Conservation (phyloP, 2,329 filamentous ascomycete species). For the Diaporthe australafricana region DNA sequence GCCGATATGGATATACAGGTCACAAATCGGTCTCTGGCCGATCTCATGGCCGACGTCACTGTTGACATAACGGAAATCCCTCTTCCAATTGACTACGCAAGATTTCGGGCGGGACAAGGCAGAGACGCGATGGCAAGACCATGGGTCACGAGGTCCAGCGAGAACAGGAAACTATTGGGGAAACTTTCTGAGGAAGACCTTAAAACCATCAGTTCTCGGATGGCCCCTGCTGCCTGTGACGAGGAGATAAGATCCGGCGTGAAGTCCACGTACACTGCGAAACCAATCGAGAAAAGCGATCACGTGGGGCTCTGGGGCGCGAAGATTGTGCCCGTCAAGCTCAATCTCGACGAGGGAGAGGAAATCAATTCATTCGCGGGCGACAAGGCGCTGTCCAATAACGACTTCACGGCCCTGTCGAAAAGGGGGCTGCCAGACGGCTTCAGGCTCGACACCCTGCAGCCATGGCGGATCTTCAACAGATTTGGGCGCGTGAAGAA, state of each 20-base stretch:
- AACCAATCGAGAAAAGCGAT: background rate
- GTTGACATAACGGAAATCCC: background rate
- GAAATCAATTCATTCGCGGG: background rate
- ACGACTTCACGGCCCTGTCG: background rate
- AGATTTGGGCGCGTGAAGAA: too few species aligned
- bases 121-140: too few species aligned
- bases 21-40: too few species aligned
- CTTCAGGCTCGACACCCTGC: background rate
- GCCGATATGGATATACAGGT: too few species aligned
- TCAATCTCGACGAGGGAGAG: background rate
- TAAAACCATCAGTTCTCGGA: background rate
- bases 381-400: background rate
- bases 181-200: background rate
- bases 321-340: background rate
- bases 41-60: background rate
- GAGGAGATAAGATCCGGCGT: background rate
- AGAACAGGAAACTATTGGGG: fast-evolving
- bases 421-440: background rate
- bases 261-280: background rate
- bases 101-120: too few species aligned
- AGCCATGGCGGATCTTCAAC: background rate
- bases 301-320: background rate
- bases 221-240: background rate
- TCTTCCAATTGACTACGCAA: background rate
- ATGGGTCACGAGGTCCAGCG: background rate